phyloP scores from a whole-genome alignment of 2,329 filamentous ascomycete genomes.

The Fusarium nodosum region DNA sequence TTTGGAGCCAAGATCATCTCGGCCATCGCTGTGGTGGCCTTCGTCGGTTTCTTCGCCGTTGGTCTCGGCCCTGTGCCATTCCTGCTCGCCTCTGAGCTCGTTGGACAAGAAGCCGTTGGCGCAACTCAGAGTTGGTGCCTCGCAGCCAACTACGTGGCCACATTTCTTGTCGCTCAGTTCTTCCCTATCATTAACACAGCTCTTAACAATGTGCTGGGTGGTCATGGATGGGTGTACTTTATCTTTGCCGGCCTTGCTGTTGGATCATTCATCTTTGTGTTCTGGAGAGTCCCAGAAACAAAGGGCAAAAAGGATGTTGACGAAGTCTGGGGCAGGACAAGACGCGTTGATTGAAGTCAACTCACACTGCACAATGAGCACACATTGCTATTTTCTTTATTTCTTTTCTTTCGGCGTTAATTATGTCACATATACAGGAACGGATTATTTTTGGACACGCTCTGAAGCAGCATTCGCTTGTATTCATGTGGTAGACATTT shows the following conservation, averaged over 20 bases:
- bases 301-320: slow-evolving; percentile 85
- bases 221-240: slow-evolving; percentile 88
- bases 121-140: slow-evolving; percentile 91
- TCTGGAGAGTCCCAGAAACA: slow-evolving; percentile 84
- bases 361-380: background rate
- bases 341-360: slow-evolving; percentile 62
- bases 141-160: slow-evolving; percentile 89
- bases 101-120: slow-evolving; percentile 89
- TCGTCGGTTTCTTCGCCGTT: slow-evolving; percentile 90
- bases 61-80: slow-evolving; percentile 95
- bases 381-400: background rate
- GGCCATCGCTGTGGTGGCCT: slow-evolving; percentile 83
- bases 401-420: background rate
- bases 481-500: slow-evolving; percentile 14
- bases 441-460: background rate
- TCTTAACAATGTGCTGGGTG: slow-evolving; percentile 73
- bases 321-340: slow-evolving; percentile 87
- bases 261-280: slow-evolving; percentile 78
- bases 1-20: slow-evolving; percentile 80
- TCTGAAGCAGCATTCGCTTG: background rate
- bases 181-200: slow-evolving; percentile 88
- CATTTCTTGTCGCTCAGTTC: slow-evolving; percentile 93
- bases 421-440: background rate
- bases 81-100: slow-evolving; percentile 91
- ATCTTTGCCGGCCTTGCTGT: slow-evolving; percentile 84